These are phyloP conservation scores for Fraxinus greggii DNA, from an alignment of 305 asterid species.

Conservation along the genomic window DNA sequence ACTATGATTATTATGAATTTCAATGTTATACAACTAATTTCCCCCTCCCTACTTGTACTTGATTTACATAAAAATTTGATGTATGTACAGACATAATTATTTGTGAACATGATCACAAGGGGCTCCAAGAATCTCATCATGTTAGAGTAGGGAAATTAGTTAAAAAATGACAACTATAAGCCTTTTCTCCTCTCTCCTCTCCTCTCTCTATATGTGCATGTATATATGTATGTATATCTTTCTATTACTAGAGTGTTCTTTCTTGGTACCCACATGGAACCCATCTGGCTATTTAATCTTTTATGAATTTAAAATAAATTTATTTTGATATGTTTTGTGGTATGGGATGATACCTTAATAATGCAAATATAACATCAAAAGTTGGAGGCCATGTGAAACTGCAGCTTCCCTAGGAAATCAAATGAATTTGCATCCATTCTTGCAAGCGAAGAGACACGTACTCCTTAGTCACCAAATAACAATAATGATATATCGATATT, in stretches of 20 bases:
- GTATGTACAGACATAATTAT: background rate
- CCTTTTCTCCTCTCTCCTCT: background rate
- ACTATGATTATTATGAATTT: too few species aligned
- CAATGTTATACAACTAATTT: background rate
- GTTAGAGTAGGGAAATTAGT: conserved; percentile 26
- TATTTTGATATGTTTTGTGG: conserved; percentile 8
- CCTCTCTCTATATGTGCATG: background rate
- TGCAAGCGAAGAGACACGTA: conserved; percentile 10
- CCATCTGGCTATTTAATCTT: conserved; percentile 34
- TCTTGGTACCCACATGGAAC: conserved; percentile 36
- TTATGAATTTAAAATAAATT: conserved; percentile 16
- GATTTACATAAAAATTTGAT: background rate
- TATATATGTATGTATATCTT: background rate
- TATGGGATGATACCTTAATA: conserved; percentile 18
- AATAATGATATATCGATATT: background rate
- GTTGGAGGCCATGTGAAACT: conserved; percentile 42
- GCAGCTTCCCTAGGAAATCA: conserved; percentile 26
- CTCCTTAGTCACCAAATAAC: background rate
- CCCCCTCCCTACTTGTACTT: conserved; percentile 6
- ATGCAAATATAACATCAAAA: conserved; percentile 27
- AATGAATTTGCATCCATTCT: conserved; percentile 2
- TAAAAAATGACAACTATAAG: conserved; percentile 18
- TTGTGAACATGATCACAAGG: conserved; percentile 27
- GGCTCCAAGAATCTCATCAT: conserved; percentile 38
- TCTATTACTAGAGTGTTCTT: background rate